Conservation (phyloP, 768 basidiomycete species). For the Boletus bicolor region DNA sequence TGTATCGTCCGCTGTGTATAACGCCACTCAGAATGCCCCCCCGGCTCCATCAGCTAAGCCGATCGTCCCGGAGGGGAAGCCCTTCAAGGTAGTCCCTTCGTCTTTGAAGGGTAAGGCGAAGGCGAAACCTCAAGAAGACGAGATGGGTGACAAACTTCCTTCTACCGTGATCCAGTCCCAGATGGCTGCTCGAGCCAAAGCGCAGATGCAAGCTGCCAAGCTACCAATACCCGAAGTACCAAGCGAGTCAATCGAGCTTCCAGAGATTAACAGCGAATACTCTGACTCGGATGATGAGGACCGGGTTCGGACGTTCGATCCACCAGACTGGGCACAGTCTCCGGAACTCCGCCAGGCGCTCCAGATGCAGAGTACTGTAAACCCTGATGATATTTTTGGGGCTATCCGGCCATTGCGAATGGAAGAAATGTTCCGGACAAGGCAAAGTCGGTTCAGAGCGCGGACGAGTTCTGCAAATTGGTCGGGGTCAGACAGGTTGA, state of each 20-base stretch:
- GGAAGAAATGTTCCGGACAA: slow-evolving; percentile 88
- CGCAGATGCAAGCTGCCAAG: slow-evolving; percentile 59
- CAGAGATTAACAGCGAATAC: slow-evolving; percentile 96
- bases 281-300: slow-evolving; percentile 94
- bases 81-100: slow-evolving; percentile 36
- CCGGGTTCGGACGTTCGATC: slow-evolving; percentile 64
- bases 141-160: slow-evolving; percentile 48
- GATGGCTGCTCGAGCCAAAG: slow-evolving; percentile 69
- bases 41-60: slow-evolving; percentile 29
- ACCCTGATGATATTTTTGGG: slow-evolving; percentile 92
- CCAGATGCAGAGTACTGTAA: slow-evolving; percentile 77
- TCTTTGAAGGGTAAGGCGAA: slow-evolving; percentile 50
- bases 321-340: slow-evolving; percentile 89
- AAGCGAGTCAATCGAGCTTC: slow-evolving; percentile 85
- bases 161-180: slow-evolving; percentile 61
- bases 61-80: slow-evolving; percentile 31
- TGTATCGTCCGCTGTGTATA: slow-evolving; percentile 39
- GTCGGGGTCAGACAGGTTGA: slow-evolving; percentile 88
- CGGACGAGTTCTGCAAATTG: slow-evolving; percentile 95
- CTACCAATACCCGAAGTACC: slow-evolving; percentile 48
- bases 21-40: slow-evolving; percentile 34
- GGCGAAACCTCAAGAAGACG: slow-evolving; percentile 45
- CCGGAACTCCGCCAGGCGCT: slow-evolving; percentile 80
- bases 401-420: slow-evolving; percentile 80
- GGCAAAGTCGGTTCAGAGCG: slow-evolving; percentile 79